phyloP scores from a whole-genome alignment of 2,329 filamentous ascomycete genomes.

The Cercospora nicotianae region DNA sequence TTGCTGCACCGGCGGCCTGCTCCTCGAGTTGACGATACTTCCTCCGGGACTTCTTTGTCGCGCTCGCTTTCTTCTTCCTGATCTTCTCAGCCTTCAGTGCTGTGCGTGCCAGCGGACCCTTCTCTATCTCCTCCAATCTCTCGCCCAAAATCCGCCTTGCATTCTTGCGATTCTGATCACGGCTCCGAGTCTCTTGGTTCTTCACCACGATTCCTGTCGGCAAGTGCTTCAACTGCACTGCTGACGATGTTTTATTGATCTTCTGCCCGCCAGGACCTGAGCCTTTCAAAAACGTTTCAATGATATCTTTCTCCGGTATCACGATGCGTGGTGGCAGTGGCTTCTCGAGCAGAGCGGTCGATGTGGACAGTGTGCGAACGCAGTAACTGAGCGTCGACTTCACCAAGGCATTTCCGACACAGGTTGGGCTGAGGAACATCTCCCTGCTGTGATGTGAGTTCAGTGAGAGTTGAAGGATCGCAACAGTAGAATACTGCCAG shows the following conservation, averaged over 20 bases:
- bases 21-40: conserved; percentile 70
- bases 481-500: neutral
- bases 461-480: neutral
- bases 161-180: conserved; percentile 81
- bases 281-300: conserved; percentile 85
- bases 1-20: conserved; percentile 42
- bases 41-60: conserved; percentile 75
- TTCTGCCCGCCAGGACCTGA: conserved; percentile 93
- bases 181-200: conserved; percentile 84
- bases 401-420: neutral
- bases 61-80: conserved; percentile 71
- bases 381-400: neutral
- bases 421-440: neutral
- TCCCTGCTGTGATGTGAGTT: neutral
- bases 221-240: conserved; percentile 86
- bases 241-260: conserved; percentile 97
- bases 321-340: conserved; percentile 74
- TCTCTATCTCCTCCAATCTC: conserved; percentile 70
- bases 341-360: conserved; percentile 45
- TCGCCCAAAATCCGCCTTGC: conserved; percentile 76
- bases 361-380: conserved; percentile 28
- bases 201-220: conserved; percentile 93
- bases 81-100: conserved; percentile 64
- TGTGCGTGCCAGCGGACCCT: conserved; percentile 68
- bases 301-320: conserved; percentile 75